phyloP scores from a whole-genome alignment of 179 eudicot species.

The Sideroxylon spinosum region DNA sequence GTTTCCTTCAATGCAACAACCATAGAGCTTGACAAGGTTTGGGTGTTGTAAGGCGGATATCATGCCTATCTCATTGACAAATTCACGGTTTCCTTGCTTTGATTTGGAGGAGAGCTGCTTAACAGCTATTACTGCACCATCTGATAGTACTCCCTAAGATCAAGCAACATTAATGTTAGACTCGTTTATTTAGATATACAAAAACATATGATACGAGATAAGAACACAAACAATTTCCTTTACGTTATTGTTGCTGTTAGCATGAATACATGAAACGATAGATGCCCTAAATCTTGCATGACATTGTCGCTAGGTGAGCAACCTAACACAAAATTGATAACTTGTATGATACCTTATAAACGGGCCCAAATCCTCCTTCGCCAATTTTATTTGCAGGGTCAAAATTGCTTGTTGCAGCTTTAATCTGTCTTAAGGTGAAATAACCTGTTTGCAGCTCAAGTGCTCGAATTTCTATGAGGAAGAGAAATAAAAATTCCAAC shows the following conservation, averaged over 20 bases:
- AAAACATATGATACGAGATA: background rate
- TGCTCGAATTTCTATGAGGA: constrained; percentile 26
- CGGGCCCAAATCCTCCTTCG: constrained; percentile 58
- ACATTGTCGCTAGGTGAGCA: background rate
- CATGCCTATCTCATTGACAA: constrained; percentile 78
- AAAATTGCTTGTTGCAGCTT: constrained; percentile 43
- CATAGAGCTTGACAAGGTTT: constrained; percentile 73
- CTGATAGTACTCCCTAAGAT: constrained; percentile 57
- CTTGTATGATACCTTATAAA: constrained; percentile 35
- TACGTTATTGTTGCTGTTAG: background rate
- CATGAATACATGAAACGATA: background rate
- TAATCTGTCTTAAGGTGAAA: constrained; percentile 42
- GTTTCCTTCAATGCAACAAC: constrained; percentile 79
- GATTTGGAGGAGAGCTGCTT: constrained; percentile 82
- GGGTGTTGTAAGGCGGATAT: constrained; percentile 80
- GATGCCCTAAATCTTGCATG: background rate
- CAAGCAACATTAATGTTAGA: background rate
- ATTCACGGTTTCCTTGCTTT: constrained; percentile 81
- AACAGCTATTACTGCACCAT: constrained; percentile 68
- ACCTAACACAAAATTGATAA: background rate
- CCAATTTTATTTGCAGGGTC: constrained; percentile 49
- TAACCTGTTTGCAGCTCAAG: constrained; percentile 43
- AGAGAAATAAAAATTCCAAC: background rate
- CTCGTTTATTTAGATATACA: background rate
- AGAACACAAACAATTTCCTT: background rate